Evolutionary conservation across 192 early-diverging fungal species (phyloP).

Genomic region (Mortierella antarctica): DNA sequence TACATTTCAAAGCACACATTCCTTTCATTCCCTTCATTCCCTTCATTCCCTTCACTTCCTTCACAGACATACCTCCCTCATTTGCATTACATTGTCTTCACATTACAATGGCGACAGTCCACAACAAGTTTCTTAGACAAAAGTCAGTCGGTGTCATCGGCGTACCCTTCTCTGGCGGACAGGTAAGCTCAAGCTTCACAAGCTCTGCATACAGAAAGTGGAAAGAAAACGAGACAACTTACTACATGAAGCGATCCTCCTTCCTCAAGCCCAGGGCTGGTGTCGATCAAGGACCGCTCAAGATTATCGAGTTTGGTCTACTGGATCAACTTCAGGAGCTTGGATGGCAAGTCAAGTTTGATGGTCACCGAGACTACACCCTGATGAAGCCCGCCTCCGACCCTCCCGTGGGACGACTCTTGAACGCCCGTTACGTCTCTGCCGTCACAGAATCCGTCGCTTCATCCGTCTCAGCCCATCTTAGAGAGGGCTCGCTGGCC

Average conservation of each 20-base stretch:
- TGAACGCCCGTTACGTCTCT: slow-evolving; percentile 88
- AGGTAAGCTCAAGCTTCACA: slow-evolving; percentile 23
- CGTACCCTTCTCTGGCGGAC: slow-evolving; percentile 79
- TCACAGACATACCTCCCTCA: slow-evolving; percentile 2
- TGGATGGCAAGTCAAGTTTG: slow-evolving; percentile 83
- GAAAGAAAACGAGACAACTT: not conserved
- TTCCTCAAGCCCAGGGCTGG: slow-evolving; percentile 78
- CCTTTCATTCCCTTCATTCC: not conserved
- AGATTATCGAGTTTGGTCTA: slow-evolving; percentile 86
- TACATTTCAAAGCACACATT: not conserved
- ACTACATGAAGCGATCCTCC: not conserved
- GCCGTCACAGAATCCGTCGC: slow-evolving; percentile 76
- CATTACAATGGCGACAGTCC: not conserved
- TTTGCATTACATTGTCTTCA: slow-evolving; percentile 13
- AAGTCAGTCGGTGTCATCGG: slow-evolving; percentile 77
- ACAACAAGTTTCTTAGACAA: slow-evolving; percentile 68
- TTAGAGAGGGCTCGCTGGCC: slow-evolving; percentile 76
- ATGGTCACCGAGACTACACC: slow-evolving; percentile 78
- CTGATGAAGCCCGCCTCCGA: slow-evolving; percentile 74
- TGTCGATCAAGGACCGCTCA: slow-evolving; percentile 90
- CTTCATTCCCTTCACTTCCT: not conserved
- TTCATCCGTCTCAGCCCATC: slow-evolving; percentile 70
- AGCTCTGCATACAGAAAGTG: too few relatives aligned
- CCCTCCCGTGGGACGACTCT: slow-evolving; percentile 80
- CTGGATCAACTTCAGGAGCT: slow-evolving; percentile 84